A percentile compares a stretch with the other conserved stretches of the same genome.
phyloP scores from a whole-genome alignment of 2,329 filamentous ascomycete species.

The Chaetomium olivaceum region DNA sequence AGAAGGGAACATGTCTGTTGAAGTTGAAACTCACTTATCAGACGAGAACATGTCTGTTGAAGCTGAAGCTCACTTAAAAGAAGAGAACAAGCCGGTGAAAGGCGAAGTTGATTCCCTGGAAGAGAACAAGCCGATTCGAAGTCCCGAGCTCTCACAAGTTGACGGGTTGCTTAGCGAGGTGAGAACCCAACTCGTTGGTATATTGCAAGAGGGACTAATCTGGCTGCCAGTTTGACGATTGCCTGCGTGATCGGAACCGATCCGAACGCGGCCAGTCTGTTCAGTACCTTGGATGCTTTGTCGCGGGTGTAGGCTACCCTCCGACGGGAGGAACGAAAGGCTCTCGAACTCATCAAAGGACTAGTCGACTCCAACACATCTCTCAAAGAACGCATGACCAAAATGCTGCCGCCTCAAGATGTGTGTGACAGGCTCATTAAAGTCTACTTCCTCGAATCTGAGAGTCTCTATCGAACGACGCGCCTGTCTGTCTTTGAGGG shows the following conservation, averaged over 20 bases:
- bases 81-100: too few species aligned
- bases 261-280: background rate
- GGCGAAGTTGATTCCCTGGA: too few species aligned
- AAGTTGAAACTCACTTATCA: too few species aligned
- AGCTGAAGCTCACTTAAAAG: too few species aligned
- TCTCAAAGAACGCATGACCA: background rate
- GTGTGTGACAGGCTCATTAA: background rate
- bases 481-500: background rate
- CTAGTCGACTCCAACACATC: background rate
- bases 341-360: background rate
- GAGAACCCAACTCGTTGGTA: too few species aligned
- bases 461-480: background rate
- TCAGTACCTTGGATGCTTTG: background rate
- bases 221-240: too few species aligned
- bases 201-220: too few species aligned
- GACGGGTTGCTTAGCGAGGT: too few species aligned
- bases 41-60: too few species aligned
- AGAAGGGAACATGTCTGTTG: too few species aligned
- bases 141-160: too few species aligned
- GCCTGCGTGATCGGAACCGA: background rate
- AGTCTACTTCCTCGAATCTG: background rate
- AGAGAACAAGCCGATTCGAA: too few species aligned
- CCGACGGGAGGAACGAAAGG: background rate
- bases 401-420: background rate
- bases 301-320: background rate